A percentile compares a stretch with the other conserved stretches of the same genome.
Evolutionary conservation across 306 rosid genomes (phyloP).

Genomic region (Elaeagnus macrophylla): DNA sequence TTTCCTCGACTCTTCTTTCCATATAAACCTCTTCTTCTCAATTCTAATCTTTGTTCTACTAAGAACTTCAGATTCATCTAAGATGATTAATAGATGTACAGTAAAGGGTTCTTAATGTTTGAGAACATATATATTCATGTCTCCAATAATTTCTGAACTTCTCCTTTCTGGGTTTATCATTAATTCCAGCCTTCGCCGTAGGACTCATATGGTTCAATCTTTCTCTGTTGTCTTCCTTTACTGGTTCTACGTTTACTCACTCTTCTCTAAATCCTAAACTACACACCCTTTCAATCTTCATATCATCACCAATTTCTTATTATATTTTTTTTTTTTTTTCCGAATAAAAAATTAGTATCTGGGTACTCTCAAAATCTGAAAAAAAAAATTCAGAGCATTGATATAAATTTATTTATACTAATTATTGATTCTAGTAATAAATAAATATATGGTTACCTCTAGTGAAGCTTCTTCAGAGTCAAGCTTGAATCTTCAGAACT

Average conservation of each 20-base stretch:
- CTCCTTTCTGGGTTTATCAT: conserved; percentile 58
- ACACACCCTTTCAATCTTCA: neutral
- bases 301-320: neutral
- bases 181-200: conserved; percentile 57
- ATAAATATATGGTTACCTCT: conserved; percentile 21
- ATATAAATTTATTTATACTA: neutral
- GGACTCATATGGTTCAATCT: conserved; percentile 74
- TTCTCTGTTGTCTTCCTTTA: conserved; percentile 92
- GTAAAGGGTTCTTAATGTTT: conserved; percentile 29
- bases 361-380: neutral
- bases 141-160: conserved; percentile 60
- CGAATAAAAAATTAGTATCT: neutral
- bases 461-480: conserved; percentile 45
- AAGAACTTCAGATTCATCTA: too few relatives aligned
- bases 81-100: conserved; percentile 1
- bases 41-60: neutral
- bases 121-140: conserved; percentile 23
- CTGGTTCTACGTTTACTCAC: conserved; percentile 77
- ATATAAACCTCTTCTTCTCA: neutral
- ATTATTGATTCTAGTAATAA: neutral
- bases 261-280: neutral
- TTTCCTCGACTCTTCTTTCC: neutral
- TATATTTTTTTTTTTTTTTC: neutral
- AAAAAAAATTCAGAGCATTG: neutral
- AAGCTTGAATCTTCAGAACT: conserved; percentile 22